Evolutionary conservation across 257 asterid species (phyloP).

Genomic region (Thymus mandschuricus): DNA sequence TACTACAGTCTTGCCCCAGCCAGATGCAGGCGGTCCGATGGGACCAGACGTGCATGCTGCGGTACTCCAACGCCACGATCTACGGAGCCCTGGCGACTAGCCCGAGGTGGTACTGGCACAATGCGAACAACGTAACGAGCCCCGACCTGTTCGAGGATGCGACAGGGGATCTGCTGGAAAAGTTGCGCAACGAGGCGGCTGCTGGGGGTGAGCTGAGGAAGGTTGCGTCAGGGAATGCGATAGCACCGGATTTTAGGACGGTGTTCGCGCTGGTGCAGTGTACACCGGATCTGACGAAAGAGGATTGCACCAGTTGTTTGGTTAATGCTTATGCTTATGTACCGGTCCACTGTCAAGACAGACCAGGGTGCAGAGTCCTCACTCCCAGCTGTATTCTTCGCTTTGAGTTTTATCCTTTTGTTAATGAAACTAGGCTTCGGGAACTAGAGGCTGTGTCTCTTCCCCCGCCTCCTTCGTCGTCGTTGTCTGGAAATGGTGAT

Average conservation of each 20-base stretch:
- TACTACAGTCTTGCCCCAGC: slow-evolving; percentile 32
- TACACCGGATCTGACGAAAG: slow-evolving; percentile 37
- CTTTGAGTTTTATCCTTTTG: slow-evolving; percentile 27
- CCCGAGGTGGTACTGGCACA: neutral
- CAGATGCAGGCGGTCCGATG: slow-evolving; percentile 31
- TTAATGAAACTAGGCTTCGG: slow-evolving; percentile 32
- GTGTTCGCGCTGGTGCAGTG: slow-evolving; percentile 42
- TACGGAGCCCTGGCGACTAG: neutral
- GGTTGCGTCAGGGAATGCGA: slow-evolving; percentile 33
- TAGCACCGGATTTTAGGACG: slow-evolving; percentile 19
- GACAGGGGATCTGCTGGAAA: slow-evolving; percentile 10
- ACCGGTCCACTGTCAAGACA: neutral
- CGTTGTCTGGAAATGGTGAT: neutral
- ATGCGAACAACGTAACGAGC: neutral
- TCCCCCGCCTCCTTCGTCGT: too few relatives aligned
- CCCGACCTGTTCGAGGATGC: slow-evolving; percentile 22
- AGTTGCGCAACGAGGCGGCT: slow-evolving; percentile 30
- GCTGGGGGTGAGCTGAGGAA: slow-evolving; percentile 35
- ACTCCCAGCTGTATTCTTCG: slow-evolving; percentile 38
- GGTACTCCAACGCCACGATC: slow-evolving; percentile 40
- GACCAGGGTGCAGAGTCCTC: slow-evolving; percentile 32
- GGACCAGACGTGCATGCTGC: slow-evolving; percentile 30
- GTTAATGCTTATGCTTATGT: neutral
- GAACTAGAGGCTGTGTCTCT: slow-evolving; percentile 6
- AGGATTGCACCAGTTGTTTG: slow-evolving; percentile 37